Evolutionary conservation across 768 basidiomycete species (phyloP).

Genomic region (Auricularia auricula-judae): DNA sequence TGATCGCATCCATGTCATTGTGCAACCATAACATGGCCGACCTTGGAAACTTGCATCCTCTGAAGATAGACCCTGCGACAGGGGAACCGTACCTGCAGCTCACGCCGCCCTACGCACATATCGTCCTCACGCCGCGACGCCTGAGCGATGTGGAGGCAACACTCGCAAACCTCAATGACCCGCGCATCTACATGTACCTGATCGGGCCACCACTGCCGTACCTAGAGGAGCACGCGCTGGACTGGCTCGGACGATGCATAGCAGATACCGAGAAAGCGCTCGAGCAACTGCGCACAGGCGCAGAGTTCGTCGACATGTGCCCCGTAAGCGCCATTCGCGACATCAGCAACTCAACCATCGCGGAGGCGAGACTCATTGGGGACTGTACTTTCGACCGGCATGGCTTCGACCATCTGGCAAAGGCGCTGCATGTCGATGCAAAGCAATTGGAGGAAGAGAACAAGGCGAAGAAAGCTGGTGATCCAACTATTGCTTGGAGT

Average conservation of each 20-base stretch:
- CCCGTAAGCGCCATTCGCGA: constrained; percentile 46
- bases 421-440: constrained; percentile 19
- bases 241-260: constrained; percentile 23
- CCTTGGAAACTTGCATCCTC: background rate
- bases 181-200: constrained; percentile 33
- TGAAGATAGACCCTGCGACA: constrained; percentile 23
- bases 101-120: constrained; percentile 34
- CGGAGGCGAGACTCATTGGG: constrained; percentile 43
- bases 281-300: constrained; percentile 10
- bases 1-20: no score
- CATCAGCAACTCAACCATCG: constrained; percentile 33
- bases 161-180: constrained; percentile 38
- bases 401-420: constrained; percentile 21
- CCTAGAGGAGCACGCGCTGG: constrained; percentile 25
- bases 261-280: constrained; percentile 8
- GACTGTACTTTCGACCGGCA: constrained; percentile 26
- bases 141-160: constrained; percentile 27
- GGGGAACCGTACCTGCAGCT: constrained; percentile 49
- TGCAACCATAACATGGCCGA: background rate
- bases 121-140: constrained; percentile 52
- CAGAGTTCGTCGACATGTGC: constrained; percentile 28
- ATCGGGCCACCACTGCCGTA: constrained; percentile 46
- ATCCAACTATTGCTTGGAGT: constrained; percentile 48
- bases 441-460: constrained; percentile 26
- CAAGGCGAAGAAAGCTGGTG: constrained; percentile 28